These are phyloP conservation scores for Suillus discolor DNA, from an alignment of 768 basidiomycete genomes.

Conservation along the genomic window DNA sequence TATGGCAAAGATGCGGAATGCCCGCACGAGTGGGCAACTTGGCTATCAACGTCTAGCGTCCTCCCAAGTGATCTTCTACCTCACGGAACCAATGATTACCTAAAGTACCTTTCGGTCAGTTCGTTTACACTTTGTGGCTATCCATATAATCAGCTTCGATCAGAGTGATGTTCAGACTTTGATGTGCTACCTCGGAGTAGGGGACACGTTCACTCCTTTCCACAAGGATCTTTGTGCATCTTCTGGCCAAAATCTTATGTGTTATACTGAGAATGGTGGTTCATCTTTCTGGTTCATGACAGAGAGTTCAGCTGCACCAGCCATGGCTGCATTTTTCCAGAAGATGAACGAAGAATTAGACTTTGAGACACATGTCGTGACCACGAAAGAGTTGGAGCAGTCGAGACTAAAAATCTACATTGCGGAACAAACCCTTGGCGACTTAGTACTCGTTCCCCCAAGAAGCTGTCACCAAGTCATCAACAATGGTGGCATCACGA, in stretches of 20 bases:
- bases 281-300: slow-evolving; percentile 92
- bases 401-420: slow-evolving; percentile 75
- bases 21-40: slow-evolving; percentile 64
- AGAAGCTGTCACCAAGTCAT: slow-evolving; percentile 84
- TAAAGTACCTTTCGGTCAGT: slow-evolving; percentile 52
- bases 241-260: slow-evolving; percentile 87
- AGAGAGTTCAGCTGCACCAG: slow-evolving; percentile 53
- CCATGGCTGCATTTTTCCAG: slow-evolving; percentile 61
- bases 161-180: slow-evolving; percentile 72
- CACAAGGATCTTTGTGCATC: slow-evolving; percentile 88
- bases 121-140: slow-evolving; percentile 35
- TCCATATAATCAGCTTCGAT: slow-evolving; percentile 10
- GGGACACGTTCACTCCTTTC: slow-evolving; percentile 81
- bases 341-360: slow-evolving; percentile 52
- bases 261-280: slow-evolving; percentile 70
- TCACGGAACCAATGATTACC: slow-evolving; percentile 55
- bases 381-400: slow-evolving; percentile 59
- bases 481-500: slow-evolving; percentile 76
- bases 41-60: slow-evolving; percentile 49
- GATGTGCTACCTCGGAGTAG: slow-evolving; percentile 84
- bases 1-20: slow-evolving; percentile 83
- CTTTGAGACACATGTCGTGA: slow-evolving; percentile 69
- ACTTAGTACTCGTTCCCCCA: slow-evolving; percentile 80
- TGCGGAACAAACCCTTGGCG: slow-evolving; percentile 72
- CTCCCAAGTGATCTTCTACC: slow-evolving; percentile 59